A percentile compares a stretch with the other conserved stretches of the same genome.
These are phyloP conservation scores for Acacia confusa DNA, from an alignment of 306 rosid genomes.

Conservation along the genomic window DNA sequence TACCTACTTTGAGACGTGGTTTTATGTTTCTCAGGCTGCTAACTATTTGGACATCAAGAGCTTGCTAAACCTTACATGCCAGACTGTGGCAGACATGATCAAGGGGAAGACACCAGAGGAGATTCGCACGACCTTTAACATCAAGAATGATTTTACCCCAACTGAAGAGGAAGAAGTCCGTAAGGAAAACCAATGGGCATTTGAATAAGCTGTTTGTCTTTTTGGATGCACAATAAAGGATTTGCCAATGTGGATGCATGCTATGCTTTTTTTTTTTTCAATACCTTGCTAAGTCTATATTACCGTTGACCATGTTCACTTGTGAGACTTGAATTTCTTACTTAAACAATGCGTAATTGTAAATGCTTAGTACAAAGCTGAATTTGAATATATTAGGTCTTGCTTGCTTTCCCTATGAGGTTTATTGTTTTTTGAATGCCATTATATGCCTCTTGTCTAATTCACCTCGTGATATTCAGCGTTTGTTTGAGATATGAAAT, in stretches of 20 bases:
- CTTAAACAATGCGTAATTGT: conserved; percentile 22
- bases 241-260: conserved; percentile 15
- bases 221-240: not conserved
- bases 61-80: conserved; percentile 68
- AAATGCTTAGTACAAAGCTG: conserved; percentile 20
- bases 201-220: conserved; percentile 38
- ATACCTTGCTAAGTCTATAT: not conserved
- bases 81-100: conserved; percentile 71
- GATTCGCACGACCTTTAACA: conserved; percentile 62
- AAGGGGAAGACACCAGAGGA: conserved; percentile 76
- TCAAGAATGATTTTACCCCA: conserved; percentile 62
- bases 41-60: conserved; percentile 72
- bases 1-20: not conserved
- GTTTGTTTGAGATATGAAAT: too few relatives aligned
- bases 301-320: not conserved
- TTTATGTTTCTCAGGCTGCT: conserved; percentile 52
- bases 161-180: conserved; percentile 79
- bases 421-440: not conserved
- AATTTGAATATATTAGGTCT: conserved; percentile 21
- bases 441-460: not conserved
- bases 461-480: not conserved
- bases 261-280: conserved; percentile 4
- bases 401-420: not conserved
- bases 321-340: not conserved
- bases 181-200: conserved; percentile 76